Evolutionary conservation across 2,329 filamentous ascomycete genomes (phyloP).

Genomic region (Aspergillus neotritici): DNA sequence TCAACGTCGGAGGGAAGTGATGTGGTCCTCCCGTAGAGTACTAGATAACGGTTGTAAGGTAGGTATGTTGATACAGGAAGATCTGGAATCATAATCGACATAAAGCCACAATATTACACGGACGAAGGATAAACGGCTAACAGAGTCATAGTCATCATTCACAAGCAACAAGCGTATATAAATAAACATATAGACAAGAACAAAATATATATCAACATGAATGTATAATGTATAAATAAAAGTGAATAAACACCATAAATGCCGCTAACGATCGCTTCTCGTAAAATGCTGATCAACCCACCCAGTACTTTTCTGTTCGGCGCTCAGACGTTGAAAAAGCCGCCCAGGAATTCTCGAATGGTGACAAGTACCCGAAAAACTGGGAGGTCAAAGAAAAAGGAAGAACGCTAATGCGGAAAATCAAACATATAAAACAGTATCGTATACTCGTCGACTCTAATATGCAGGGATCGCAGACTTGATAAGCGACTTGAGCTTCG

Average conservation of each 20-base stretch:
- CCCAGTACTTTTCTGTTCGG: not conserved
- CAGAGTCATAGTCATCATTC: no score
- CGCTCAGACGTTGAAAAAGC: not conserved
- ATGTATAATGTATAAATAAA: conserved; percentile 1
- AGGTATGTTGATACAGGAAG: no score
- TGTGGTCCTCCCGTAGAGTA: no score
- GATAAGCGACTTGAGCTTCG: conserved; percentile 27
- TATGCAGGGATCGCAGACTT: conserved; percentile 27
- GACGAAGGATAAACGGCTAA: no score
- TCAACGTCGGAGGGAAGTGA: no score
- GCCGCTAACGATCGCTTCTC: no score
- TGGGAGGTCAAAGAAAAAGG: conserved; percentile 5
- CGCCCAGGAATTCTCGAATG: not conserved
- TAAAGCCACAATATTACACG: no score
- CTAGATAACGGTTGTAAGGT: no score
- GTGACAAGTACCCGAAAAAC: not conserved
- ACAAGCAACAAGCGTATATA: not conserved
- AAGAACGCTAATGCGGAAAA: conserved; percentile 5
- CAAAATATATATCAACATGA: not conserved
- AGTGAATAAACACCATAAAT: not conserved
- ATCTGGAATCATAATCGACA: no score
- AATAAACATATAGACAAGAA: not conserved
- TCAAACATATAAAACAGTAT: conserved; percentile 6
- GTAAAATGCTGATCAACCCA: no score
- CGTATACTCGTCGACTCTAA: conserved; percentile 11